These are phyloP conservation scores for Trichoderma sp. DNA, from an alignment of 2,329 filamentous ascomycete genomes.

Conservation along the genomic window DNA sequence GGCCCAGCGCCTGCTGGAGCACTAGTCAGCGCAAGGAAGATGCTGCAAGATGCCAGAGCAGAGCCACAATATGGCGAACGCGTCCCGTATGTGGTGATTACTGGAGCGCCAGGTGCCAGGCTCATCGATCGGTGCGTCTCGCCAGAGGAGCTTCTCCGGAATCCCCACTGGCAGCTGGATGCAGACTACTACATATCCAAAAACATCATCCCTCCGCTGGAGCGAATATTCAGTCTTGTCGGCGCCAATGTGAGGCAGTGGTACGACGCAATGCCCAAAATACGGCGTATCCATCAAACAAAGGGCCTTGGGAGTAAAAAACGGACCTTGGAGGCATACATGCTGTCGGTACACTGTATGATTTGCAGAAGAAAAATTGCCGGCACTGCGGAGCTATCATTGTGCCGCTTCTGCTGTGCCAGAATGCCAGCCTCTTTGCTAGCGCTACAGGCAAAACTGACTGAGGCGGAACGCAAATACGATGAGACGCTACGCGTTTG, in stretches of 20 bases:
- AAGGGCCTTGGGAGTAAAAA: constrained; percentile 47
- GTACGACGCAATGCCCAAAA: constrained; percentile 97
- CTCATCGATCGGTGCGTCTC: constrained; percentile 89
- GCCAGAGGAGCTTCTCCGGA: constrained; percentile 78
- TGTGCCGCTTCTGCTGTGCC: constrained; percentile 63
- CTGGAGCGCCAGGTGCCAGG: constrained; percentile 81
- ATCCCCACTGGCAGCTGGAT: constrained; percentile 79
- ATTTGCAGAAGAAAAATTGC: constrained; percentile 59
- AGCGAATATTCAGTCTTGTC: constrained; percentile 95
- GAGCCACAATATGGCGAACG: constrained; percentile 96
- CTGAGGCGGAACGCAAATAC: constrained; percentile 64
- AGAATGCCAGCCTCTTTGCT: constrained; percentile 65
- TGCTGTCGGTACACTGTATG: constrained; percentile 78
- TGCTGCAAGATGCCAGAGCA: constrained; percentile 82
- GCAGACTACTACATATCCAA: constrained; percentile 97
- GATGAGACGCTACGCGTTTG: constrained; percentile 72
- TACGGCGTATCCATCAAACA: constrained; percentile 66
- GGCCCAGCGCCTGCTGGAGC: constrained; percentile 84
- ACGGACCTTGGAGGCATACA: constrained; percentile 89
- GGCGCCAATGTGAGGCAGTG: constrained; percentile 88
- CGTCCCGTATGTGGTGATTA: constrained; percentile 90
- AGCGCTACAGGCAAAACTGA: constrained; percentile 64
- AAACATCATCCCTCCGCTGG: constrained; percentile 91
- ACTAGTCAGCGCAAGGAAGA: constrained; percentile 80
- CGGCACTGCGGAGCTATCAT: constrained; percentile 38